Percentiles rank a stretch among this genome's conserved stretches.
Conservation (phyloP, 192 early-diverging fungal genomes). For the Entophlyctis luteolus region DNA sequence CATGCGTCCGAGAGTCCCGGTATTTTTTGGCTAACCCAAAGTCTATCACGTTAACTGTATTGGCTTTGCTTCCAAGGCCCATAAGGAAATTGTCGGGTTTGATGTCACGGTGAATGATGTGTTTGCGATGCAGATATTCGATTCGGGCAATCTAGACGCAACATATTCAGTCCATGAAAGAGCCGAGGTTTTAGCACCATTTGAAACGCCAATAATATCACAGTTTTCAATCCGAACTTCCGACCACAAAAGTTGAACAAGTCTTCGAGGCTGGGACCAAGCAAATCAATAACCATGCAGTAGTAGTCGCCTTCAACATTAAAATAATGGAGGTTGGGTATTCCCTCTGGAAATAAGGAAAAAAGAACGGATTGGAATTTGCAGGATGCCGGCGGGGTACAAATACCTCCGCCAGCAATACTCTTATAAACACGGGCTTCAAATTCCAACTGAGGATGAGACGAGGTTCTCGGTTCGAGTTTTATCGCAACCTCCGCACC, state of each 20-base stretch:
- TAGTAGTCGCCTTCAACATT: slow-evolving; percentile 93
- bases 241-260: slow-evolving; percentile 90
- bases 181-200: slow-evolving; percentile 59
- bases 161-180: slow-evolving; percentile 55
- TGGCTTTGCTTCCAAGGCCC: slow-evolving; percentile 56
- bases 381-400: slow-evolving; percentile 77
- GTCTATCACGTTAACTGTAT: slow-evolving; percentile 57
- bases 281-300: slow-evolving; percentile 86
- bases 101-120: slow-evolving; percentile 95
- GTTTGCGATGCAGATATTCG: slow-evolving; percentile 87
- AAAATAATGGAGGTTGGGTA: slow-evolving; percentile 88
- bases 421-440: slow-evolving; percentile 94
- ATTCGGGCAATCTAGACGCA: slow-evolving; percentile 69
- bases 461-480: slow-evolving; percentile 87
- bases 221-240: slow-evolving; percentile 86
- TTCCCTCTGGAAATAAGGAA: slow-evolving; percentile 60
- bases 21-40: slow-evolving; percentile 62
- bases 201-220: slow-evolving; percentile 87
- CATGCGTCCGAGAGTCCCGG: slow-evolving; percentile 54
- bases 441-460: slow-evolving; percentile 96
- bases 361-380: slow-evolving; percentile 7
- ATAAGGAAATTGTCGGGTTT: slow-evolving; percentile 98
- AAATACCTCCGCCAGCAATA: slow-evolving; percentile 73
- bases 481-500: slow-evolving; percentile 98
- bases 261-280: slow-evolving; percentile 90